Percentiles rank a stretch among this genome's conserved stretches.
These are phyloP conservation scores for Neoscytalidium dimidiatum DNA, from an alignment of 2,329 filamentous ascomycete species.

Conservation along the genomic window DNA sequence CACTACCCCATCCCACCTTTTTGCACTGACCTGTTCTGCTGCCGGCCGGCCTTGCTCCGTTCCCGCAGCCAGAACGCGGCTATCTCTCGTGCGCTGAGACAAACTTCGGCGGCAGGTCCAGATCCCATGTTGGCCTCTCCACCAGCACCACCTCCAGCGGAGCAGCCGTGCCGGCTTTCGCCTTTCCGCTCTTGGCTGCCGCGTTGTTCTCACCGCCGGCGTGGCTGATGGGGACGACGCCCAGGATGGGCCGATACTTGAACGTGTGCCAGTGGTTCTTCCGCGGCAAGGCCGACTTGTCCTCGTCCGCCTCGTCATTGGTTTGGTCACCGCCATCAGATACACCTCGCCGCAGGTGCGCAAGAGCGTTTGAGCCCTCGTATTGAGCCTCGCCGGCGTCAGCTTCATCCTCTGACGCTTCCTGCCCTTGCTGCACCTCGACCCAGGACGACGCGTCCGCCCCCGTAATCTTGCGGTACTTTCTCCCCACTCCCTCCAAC, in stretches of 20 bases:
- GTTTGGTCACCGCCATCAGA: conserved; percentile 26
- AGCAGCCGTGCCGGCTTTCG: conserved; percentile 29
- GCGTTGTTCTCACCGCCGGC: conserved; percentile 52
- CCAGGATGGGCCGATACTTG: conserved; percentile 93
- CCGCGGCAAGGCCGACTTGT: conserved; percentile 27
- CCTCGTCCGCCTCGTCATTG: conserved; percentile 18
- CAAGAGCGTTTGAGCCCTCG: conserved; percentile 25
- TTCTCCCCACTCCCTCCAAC: conserved; percentile 47
- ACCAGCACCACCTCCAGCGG: conserved; percentile 80
- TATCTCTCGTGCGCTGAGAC: conserved; percentile 36
- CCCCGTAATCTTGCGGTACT: conserved; percentile 51
- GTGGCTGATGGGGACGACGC: conserved; percentile 60
- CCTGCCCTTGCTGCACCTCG: conserved; percentile 28
- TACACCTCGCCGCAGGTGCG: conserved; percentile 29
- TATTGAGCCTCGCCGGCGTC: conserved; percentile 43
- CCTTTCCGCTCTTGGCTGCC: conserved; percentile 27
- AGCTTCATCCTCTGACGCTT: conserved; percentile 33
- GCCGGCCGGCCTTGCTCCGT: not conserved
- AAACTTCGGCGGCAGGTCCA: conserved; percentile 72
- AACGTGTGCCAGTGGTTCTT: conserved; percentile 73
- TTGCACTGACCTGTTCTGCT: not conserved
- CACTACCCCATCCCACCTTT: not conserved
- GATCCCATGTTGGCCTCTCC: conserved; percentile 82
- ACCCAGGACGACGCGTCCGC: conserved; percentile 37
- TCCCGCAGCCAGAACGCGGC: not conserved